phyloP scores from a whole-genome alignment of 768 basidiomycete genomes.

The Mycena galericulata region DNA sequence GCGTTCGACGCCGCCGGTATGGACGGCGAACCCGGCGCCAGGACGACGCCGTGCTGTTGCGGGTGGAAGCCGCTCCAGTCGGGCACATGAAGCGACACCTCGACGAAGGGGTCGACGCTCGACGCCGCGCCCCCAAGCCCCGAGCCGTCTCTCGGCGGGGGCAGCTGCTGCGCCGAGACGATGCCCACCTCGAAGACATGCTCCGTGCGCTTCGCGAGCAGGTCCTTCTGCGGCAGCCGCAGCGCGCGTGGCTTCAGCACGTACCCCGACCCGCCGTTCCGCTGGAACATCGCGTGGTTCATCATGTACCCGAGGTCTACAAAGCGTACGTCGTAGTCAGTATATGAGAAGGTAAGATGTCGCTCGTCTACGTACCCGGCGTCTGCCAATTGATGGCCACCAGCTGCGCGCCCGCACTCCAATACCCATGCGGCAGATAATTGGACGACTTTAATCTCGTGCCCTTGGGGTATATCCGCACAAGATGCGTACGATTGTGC shows the following conservation, averaged over 20 bases:
- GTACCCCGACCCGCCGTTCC: conserved; percentile 90
- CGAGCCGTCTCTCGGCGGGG: conserved; percentile 71
- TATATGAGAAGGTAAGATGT: conserved; percentile 2
- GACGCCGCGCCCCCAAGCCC: conserved; percentile 65
- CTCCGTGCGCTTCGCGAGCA: conserved; percentile 62
- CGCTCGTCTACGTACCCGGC: conserved; percentile 67
- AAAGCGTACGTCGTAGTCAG: background rate
- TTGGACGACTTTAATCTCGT: conserved; percentile 86
- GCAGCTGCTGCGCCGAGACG: conserved; percentile 93
- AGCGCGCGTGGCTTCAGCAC: conserved; percentile 90
- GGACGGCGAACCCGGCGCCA: conserved; percentile 11
- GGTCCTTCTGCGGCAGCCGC: conserved; percentile 71
- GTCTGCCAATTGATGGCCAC: conserved; percentile 99
- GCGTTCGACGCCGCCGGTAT: conserved; percentile 44
- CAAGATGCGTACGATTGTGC: conserved; percentile 86
- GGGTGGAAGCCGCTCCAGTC: conserved; percentile 63
- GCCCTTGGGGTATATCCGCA: conserved; percentile 90
- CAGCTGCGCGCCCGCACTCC: conserved; percentile 90
- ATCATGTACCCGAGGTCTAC: conserved; percentile 91
- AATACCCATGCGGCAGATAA: conserved; percentile 89
- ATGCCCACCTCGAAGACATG: conserved; percentile 73
- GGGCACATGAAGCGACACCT: conserved; percentile 82
- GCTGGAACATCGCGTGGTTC: conserved; percentile 95
- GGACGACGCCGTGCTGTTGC: background rate
- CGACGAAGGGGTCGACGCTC: conserved; percentile 79